Base-by-base conservation (phyloP, 257 asterid species). In the Petunia secreta region DNA sequence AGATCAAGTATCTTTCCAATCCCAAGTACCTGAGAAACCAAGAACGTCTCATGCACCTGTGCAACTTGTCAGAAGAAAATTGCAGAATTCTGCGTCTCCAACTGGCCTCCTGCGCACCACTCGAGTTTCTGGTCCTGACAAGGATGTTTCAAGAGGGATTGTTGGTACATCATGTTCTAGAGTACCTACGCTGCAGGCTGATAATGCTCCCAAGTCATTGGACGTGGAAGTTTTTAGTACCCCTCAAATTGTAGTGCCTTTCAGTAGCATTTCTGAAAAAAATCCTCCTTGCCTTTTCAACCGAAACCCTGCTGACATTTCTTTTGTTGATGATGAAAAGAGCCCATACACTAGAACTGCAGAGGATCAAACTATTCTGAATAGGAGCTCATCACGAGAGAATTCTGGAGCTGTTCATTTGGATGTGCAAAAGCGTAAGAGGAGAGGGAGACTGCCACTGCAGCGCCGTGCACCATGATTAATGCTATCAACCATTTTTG, bases 281-380 rank as follows among this genome's bases (percentile, higher is more conserved):
- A 78, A 68, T 53, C 15, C 41, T 8, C 25, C 50, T 5, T 63
- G 89, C 36, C 39, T 55, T 15, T 85, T 84, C 11, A 93, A 95
- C 77, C 80, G 81, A 55, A 95, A 92, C 83, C 99, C 99, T 8
- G 92, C 91, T 55, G 98, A 95, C 25, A 89, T 94, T 78, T 87
- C 87, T 83, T 3, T 81, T n/a, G 92, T 89, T 7, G 88, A 84
- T 41, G 87, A 90, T 57, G 84, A 86, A 75, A 89, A 90, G 53
- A 73, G 67, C 78, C 25, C 25, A 25, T 92, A 58, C 83, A 91
- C 91, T 0, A 79, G 90, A 54, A 66, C 83, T 62, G 86, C 85
- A 4, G 85, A 78, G 80, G 94, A 88, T 78, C 79, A 91, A 75
- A 85, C 62, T 63, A n/a, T 75, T 6, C 71, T 80, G 73, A 88